Base-by-base conservation (phyloP, 2,329 filamentous ascomycete genomes). In the Beauveria australis region DNA sequence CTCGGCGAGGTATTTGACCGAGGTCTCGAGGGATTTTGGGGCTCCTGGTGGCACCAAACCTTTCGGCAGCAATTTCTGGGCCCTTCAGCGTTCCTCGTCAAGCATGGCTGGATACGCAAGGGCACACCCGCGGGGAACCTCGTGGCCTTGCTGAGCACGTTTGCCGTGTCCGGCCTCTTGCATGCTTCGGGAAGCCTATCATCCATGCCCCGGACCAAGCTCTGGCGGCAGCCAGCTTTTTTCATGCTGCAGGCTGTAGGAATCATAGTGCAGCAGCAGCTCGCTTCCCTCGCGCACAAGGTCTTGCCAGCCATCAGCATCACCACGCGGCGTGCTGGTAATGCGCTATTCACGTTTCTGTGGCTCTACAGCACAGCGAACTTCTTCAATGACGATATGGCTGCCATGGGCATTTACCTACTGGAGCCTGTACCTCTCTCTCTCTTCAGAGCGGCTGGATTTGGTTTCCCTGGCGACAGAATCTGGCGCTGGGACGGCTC, bases 41-140 rank as follows among this genome's bases (percentile, higher is more conserved):
- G 89, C 49, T 79, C 78, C 24, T 93, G 86, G 81, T 97, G 93
- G 93, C 93, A 97, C 72, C 92, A 97, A 73, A 87, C 88, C 3
- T 95, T 96, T 75, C 88, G 92, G 1, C 81, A 85, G 60, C 85
- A 83, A 2, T 92, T 93, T 68, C 74, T 82, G 44, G 81, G 85
- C 4, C 87, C 88, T 0, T 75, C 80, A 0, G 72, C 72, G 2
- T 82, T 76, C 67, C 66, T 88, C 60, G 70, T 73, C 9, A 65
- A 71, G 63, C 58, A 63, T 46, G 73, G 78, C 19, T 70, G 77
- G 65, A 53, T 84, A 62, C 66, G 64, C 63, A 64, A 69, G 65
- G 66, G 73, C 57, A 66, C 71, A 33, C 10, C 56, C 8, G 6
- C 61, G 3, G 65, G 71, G 19, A 65, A 68, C 8, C n/a, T 67